Evolutionary conservation across 2,329 filamentous ascomycete genomes (phyloP).

Genomic region (Aspergillus hortae): DNA sequence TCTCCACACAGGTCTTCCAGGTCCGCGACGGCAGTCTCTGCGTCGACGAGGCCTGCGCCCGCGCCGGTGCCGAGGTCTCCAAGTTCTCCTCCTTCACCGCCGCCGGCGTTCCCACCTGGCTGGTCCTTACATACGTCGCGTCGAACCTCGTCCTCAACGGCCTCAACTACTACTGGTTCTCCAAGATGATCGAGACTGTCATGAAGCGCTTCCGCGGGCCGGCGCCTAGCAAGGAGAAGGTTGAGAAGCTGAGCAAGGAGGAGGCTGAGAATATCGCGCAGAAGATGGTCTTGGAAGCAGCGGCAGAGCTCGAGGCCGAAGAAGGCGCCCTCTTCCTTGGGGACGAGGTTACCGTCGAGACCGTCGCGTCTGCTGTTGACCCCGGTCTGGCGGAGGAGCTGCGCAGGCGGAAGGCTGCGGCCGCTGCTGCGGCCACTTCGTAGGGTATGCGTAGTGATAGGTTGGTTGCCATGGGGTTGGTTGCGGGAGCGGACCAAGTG

Average conservation of each 20-base stretch:
- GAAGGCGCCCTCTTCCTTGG: conserved; percentile 27
- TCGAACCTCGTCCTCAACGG: conserved; percentile 60
- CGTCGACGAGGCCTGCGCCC: conserved; percentile 36
- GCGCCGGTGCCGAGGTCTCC: conserved; percentile 46
- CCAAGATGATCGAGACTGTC: conserved; percentile 64
- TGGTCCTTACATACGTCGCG: conserved; percentile 55
- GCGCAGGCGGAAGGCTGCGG: conserved; percentile 44
- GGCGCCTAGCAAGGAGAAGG: conserved; percentile 17
- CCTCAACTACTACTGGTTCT: conserved; percentile 65
- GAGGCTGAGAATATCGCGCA: conserved; percentile 24
- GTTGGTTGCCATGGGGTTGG: too few relatives aligned
- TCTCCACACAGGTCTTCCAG: conserved; percentile 34
- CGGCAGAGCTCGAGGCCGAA: conserved; percentile 26
- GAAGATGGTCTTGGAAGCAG: conserved; percentile 35
- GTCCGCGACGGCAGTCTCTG: conserved; percentile 35
- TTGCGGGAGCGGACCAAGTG: too few relatives aligned
- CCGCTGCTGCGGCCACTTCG: conserved; percentile 4
- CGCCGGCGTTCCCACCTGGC: conserved; percentile 53
- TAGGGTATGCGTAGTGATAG: not conserved
- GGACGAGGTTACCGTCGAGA: conserved; percentile 17
- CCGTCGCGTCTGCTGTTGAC: conserved; percentile 42
- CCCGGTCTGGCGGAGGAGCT: conserved; percentile 85
- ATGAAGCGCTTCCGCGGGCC: conserved; percentile 56
- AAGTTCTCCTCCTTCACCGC: conserved; percentile 43
- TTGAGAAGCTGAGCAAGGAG: conserved; percentile 7